Evolutionary conservation across 1,284 basidiomycete genomes (phyloP), one percentile per base, ranked within the genome.

Genomic region (Coriolopsis trogii): DNA sequence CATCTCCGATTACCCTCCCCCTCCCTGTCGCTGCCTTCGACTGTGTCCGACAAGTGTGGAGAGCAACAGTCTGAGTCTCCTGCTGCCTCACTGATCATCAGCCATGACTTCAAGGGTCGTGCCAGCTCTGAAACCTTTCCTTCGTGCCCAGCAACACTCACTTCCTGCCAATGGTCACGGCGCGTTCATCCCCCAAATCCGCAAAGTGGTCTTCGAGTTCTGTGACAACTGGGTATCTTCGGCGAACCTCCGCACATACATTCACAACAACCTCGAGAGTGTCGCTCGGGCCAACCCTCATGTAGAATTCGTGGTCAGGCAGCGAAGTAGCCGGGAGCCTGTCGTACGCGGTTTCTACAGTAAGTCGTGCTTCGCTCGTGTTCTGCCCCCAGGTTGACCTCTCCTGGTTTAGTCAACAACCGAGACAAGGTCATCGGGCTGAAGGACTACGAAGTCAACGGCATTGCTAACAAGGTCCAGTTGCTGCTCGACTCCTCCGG

Each of bases 401-500:
- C n/a, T n/a, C n/a, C n/a, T n/a, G n/a, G n/a, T 49, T 9, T 59
- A 92, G 90, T 84, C 59, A 92, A 90, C 67, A 79, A 83, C 67
- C 79, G 88, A 47, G 88, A 91, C 73, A 92, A 92, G 72, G 90
- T 91, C 66, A 78, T 92, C 40, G 76, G 85, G 24, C 75, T 92
- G 37, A 86, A 89, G 51, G 79, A 77, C 23, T 80, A 89, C 53
- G 83, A 91, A 64, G 82, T 85, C 53, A 86, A 78, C 45, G 84
- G 80, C 31, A 83, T 92, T 56, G 77, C 82, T 62, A 78, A 83
- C 69, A 92, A 92, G 71, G 79, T 91, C 47, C 77, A 89, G 59
- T 80, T 94, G n/a, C 74, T 93, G 31, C 81, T 94, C 42, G 91
- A 92, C 68, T 83, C 91, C 30, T 92, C 90, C 3, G 91, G 91